Conservation (phyloP, 2,329 filamentous ascomycete species). For the Paracoccidioides brasiliensis region DNA sequence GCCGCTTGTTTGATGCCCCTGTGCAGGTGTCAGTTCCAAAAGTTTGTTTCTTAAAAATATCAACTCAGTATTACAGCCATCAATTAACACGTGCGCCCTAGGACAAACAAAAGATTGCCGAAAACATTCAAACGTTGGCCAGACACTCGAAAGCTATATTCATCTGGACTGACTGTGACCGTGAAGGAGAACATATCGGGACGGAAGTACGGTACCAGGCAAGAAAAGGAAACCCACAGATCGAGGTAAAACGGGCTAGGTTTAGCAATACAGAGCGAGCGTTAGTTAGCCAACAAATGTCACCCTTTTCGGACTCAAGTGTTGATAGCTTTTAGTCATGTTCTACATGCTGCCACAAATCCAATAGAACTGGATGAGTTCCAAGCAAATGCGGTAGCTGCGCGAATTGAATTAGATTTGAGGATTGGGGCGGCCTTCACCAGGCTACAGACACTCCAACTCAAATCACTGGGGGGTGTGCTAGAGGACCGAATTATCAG, state of each 20-base stretch:
- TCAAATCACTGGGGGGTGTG: conserved; percentile 58
- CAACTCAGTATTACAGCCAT: background rate
- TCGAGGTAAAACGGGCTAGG: conserved; percentile 71
- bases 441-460: conserved; percentile 64
- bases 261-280: conserved; percentile 95
- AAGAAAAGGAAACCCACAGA: conserved; percentile 53
- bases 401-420: conserved; percentile 83
- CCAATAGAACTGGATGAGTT: conserved; percentile 68
- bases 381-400: conserved; percentile 75
- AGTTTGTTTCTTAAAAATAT: conserved; percentile 32
- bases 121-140: conserved; percentile 74
- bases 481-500: conserved; percentile 57
- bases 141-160: conserved; percentile 60
- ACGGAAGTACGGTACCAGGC: conserved; percentile 79
- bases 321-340: conserved; percentile 48
- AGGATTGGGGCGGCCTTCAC: conserved; percentile 90
- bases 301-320: background rate
- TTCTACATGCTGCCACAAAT: conserved; percentile 66
- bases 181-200: conserved; percentile 93
- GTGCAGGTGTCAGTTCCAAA: conserved; percentile 55
- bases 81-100: conserved; percentile 23
- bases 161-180: conserved; percentile 98
- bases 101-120: conserved; percentile 68
- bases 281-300: conserved; percentile 36
- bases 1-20: conserved; percentile 66